Percentiles rank a stretch among this genome's conserved stretches.
Conservation (phyloP, 352 stramenopile genomes). For the Pythium dissimile region DNA sequence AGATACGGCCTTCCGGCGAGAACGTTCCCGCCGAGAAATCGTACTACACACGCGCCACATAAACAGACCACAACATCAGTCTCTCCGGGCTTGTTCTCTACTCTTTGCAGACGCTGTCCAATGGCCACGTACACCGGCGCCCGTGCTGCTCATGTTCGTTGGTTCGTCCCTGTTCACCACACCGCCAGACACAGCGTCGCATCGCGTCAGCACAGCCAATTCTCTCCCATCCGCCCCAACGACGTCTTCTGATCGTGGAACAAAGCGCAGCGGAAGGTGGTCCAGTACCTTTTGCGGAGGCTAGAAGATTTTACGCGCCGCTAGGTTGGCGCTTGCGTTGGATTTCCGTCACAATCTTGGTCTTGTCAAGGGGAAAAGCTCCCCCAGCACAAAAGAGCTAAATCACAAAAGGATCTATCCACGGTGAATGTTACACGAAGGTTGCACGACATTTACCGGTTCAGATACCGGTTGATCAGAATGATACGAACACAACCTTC, state of each 20-base stretch:
- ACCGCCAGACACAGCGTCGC: neutral
- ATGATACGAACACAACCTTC: neutral
- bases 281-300: constrained; percentile 1
- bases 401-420: constrained; percentile 24
- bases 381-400: constrained; percentile 14
- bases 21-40: constrained; percentile 93
- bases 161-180: constrained; percentile 8
- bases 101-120: too few relatives aligned
- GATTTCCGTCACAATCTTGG: constrained; percentile 17
- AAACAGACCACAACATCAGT: neutral
- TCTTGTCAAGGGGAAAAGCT: constrained; percentile 14
- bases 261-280: neutral
- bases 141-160: constrained; percentile 77
- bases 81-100: neutral
- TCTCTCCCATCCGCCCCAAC: too few relatives aligned
- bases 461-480: neutral
- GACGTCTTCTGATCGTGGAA: neutral
- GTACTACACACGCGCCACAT: constrained; percentile 34
- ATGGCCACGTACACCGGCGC: constrained; percentile 49
- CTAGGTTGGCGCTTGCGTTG: too few relatives aligned
- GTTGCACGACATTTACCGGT: constrained; percentile 8
- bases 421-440: constrained; percentile 20
- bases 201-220: neutral
- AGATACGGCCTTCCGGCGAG: constrained; percentile 97
- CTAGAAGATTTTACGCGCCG: too few relatives aligned